Conservation (phyloP, 2,329 filamentous ascomycete species). For the Capronia coronata region DNA sequence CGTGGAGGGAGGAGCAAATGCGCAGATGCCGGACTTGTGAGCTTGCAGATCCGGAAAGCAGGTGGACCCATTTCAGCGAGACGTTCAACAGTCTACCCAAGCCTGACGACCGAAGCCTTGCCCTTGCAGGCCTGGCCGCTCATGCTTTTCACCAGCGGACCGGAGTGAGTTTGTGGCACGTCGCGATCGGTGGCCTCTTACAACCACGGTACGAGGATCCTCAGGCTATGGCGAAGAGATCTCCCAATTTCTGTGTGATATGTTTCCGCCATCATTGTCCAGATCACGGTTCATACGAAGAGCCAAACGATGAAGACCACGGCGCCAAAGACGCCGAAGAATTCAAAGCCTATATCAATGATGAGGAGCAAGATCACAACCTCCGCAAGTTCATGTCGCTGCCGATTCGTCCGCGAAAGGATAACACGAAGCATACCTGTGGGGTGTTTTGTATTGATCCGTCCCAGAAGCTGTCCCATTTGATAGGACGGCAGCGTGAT, state of each 20-base stretch:
- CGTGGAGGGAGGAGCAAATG: constrained; percentile 8
- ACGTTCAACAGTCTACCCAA: constrained; percentile 9
- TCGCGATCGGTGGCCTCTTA: constrained; percentile 15
- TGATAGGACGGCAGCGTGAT: constrained; percentile 12
- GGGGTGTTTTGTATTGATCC: constrained; percentile 27
- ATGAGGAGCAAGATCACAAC: constrained; percentile 25
- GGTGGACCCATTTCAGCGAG: constrained; percentile 4
- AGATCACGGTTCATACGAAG: constrained; percentile 25
- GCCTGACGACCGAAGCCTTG: constrained; percentile 17
- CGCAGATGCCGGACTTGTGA: constrained; percentile 12
- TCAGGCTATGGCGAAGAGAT: neutral
- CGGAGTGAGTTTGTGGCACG: constrained; percentile 26
- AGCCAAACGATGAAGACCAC: constrained; percentile 11
- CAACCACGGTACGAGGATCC: constrained; percentile 10
- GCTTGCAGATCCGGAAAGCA: constrained; percentile 10
- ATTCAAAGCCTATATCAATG: constrained; percentile 23
- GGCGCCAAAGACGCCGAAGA: constrained; percentile 14
- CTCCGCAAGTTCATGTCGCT: constrained; percentile 17
- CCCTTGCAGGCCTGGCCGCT: constrained; percentile 13
- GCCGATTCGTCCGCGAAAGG: neutral
- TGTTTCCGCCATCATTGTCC: constrained; percentile 28
- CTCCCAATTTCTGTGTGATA: constrained; percentile 20
- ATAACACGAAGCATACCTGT: constrained; percentile 19
- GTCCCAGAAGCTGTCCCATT: constrained; percentile 6
- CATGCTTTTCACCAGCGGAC: constrained; percentile 18